Conservation (phyloP, 1,284 basidiomycete genomes). For the Heliocybe sulcata region DNA sequence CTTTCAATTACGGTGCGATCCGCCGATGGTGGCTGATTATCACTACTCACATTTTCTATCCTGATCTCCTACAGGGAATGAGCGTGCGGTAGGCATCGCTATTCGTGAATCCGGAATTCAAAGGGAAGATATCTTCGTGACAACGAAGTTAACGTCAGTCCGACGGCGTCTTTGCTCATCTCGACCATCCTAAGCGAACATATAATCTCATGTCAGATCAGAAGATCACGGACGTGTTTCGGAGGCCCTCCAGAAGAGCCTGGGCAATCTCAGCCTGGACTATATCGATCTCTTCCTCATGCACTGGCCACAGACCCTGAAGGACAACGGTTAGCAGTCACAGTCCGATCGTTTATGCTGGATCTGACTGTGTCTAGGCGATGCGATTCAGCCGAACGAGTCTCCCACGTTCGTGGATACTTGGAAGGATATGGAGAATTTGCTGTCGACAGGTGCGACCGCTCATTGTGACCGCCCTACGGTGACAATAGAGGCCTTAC, state of each 20-base stretch:
- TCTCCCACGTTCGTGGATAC: constrained; percentile 24
- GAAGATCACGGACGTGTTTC: constrained; percentile 27
- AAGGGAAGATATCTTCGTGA: constrained; percentile 27
- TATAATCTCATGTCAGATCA: background rate
- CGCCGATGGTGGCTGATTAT: background rate
- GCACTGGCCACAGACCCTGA: constrained; percentile 1
- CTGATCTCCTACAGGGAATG: constrained; percentile 16
- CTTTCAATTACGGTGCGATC: constrained; percentile 1
- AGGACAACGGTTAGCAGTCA: background rate
- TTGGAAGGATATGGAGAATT: constrained; percentile 37
- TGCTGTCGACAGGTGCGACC: constrained; percentile 17
- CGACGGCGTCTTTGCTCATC: background rate
- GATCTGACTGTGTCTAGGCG: background rate
- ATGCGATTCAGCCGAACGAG: background rate
- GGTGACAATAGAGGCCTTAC: background rate
- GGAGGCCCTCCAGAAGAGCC: constrained; percentile 31
- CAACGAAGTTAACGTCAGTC: constrained; percentile 12
- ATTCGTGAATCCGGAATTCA: constrained; percentile 22
- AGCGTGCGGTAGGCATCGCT: constrained; percentile 25
- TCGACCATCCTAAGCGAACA: background rate
- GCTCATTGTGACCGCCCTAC: background rate
- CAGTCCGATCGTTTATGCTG: background rate
- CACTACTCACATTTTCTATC: too few species aligned
- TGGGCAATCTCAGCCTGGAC: constrained; percentile 33
- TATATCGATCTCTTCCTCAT: constrained; percentile 31